Percentiles rank a stretch among this genome's conserved stretches.
phyloP scores from a whole-genome alignment of 2,329 filamentous ascomycete species.

The Arthrobotrys entomopaga region DNA sequence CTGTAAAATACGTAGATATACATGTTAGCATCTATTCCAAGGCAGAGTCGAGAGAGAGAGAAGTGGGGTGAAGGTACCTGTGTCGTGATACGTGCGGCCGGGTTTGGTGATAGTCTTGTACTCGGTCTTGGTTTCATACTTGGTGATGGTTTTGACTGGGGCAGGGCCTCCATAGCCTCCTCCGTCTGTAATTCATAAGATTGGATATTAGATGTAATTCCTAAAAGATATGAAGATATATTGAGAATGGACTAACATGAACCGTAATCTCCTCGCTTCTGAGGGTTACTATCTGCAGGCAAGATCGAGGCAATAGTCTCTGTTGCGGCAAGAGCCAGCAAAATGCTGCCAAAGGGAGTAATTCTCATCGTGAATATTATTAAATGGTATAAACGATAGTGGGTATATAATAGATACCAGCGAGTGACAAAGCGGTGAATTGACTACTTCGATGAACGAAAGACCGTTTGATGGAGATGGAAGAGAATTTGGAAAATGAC shows the following conservation, averaged over 20 bases:
- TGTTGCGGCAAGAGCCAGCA: not conserved
- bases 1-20: too few relatives aligned
- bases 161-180: not conserved
- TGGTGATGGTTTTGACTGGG: not conserved
- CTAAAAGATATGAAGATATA: not conserved
- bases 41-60: too few relatives aligned
- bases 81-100: not conserved
- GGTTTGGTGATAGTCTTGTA: not conserved
- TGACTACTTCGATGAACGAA: slow-evolving; percentile 1
- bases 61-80: too few relatives aligned
- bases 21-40: too few relatives aligned
- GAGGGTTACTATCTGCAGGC: not conserved
- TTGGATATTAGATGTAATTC: not conserved
- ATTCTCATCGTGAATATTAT: not conserved
- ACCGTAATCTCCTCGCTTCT: slow-evolving; percentile 3
- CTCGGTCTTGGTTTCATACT: not conserved
- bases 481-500: not conserved
- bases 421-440: slow-evolving; percentile 1
- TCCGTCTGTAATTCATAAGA: not conserved
- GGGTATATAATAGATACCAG: not conserved
- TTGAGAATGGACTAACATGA: not conserved
- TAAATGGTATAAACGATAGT: not conserved
- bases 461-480: not conserved
- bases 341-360: not conserved
- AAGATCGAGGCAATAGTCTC: not conserved